Evolutionary conservation across 2,329 filamentous ascomycete species (phyloP), one percentile per base, ranked within the genome.

Genomic region (Sporothrix mexicana): DNA sequence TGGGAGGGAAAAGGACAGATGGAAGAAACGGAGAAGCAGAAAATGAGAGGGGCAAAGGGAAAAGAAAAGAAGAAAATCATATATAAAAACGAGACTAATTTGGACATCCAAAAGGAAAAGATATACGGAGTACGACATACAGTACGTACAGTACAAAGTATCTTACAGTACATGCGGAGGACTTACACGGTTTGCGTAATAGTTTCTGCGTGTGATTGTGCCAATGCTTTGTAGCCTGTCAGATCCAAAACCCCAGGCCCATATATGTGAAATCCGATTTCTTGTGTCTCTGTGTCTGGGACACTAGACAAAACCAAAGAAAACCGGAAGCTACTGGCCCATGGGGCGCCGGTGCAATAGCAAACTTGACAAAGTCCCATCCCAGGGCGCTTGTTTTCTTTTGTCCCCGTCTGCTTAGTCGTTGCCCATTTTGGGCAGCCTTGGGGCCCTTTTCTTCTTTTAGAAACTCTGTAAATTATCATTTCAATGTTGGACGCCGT

Each of bases 351-450:
- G 47, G 36, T 47, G 15, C 61, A 47, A 66, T n/a, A 20, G 30
- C 30, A 36, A 66, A 66, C 61, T 51, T 12, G 45, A 36, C 45
- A 67, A 51, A 30, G 43, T 51, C 62, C 62, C 2, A 43, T 45
- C 41, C 36, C 67, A 47, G 49, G 67, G 49, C 67, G 67, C 51
- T 61, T 47, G 20, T 61, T 61, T 61, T 61, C 43, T 36, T 55
- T 59, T 43, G 15, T 36, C n/a, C 47, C 45, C 23, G 10, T 57
- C 36, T 30, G 49, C 49, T 57, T 43, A 45, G 36, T 69, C 49
- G 49, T 69, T 25, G 12, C 36, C 20, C 36, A 17, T 30, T 25
- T 36, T 30, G 30, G 30, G 5, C 5, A 36, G 30, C 30, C 7
- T 55, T 59, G 13, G n/a, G 67, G 41, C 41, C 20, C 36, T 66